Evolutionary conservation across 169 alveolate genomes (phyloP).

Genomic region (Eimeria praecox): DNA sequence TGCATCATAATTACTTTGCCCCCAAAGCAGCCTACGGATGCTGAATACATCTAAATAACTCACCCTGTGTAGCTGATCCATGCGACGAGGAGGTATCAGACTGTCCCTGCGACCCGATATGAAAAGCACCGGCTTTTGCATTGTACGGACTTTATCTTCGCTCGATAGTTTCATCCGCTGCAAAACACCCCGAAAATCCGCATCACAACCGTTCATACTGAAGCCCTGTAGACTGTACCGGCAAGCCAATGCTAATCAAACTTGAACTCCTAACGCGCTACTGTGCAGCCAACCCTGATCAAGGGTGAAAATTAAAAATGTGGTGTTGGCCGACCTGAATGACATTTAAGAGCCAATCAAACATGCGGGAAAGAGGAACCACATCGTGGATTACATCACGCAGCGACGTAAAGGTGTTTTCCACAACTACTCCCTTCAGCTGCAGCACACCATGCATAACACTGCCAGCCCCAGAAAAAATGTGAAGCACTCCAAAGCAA

Average conservation of each 20-base stretch:
- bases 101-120: constrained; percentile 24
- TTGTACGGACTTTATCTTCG: background rate
- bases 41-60: background rate
- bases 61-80: constrained; percentile 42
- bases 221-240: background rate
- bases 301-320: background rate
- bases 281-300: background rate
- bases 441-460: background rate
- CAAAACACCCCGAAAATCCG: background rate
- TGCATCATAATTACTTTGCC: background rate
- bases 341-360: constrained; percentile 4
- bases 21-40: background rate
- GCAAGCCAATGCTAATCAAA: background rate
- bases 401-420: constrained; percentile 87
- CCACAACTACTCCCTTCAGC: constrained; percentile 87
- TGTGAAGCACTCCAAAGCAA: background rate
- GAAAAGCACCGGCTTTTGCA: constrained; percentile 32
- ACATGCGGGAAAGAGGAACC: constrained; percentile 73
- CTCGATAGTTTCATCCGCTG: constrained; percentile 47
- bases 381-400: constrained; percentile 80
- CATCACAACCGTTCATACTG: background rate
- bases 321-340: constrained; percentile 31
- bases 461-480: background rate
- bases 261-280: background rate
- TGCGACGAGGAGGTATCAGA: constrained; percentile 33